Conservation (phyloP, 2,329 filamentous ascomycete genomes). For the Cytospora schulzeri region DNA sequence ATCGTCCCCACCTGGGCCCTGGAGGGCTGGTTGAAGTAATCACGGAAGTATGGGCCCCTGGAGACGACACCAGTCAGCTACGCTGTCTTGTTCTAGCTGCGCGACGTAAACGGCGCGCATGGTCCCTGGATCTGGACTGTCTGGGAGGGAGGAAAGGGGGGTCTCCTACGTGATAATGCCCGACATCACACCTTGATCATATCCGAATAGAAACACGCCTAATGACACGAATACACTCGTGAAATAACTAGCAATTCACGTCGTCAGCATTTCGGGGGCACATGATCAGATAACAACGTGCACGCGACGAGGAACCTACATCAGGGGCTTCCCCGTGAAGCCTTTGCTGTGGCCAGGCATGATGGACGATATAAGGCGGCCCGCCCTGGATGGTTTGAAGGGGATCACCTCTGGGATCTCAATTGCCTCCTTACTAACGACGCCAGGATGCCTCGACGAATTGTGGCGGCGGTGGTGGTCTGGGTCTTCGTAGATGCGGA, state of each 20-base stretch:
- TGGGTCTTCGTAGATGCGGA: conserved; percentile 60
- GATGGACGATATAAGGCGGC: conserved; percentile 75
- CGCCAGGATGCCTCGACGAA: conserved; percentile 43
- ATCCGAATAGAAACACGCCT: conserved; percentile 86
- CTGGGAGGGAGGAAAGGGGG: conserved; percentile 2
- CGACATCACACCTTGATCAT: conserved; percentile 90
- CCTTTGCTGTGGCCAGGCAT: conserved; percentile 86
- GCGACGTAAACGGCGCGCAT: neutral
- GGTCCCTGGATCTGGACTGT: neutral
- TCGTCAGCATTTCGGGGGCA: conserved; percentile 9
- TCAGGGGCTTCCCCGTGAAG: conserved; percentile 90
- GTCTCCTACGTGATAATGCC: conserved; percentile 63
- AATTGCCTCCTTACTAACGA: conserved; percentile 75
- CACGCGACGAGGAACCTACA: conserved; percentile 58
- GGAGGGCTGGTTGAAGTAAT: conserved; percentile 89
- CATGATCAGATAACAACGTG: conserved; percentile 5
- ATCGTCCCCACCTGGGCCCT: conserved; percentile 90
- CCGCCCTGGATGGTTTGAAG: conserved; percentile 63
- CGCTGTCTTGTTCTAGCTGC: conserved; percentile 32
- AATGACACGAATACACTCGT: conserved; percentile 89
- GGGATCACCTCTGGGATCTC: conserved; percentile 71
- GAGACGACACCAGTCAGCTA: conserved; percentile 9
- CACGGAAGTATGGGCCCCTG: conserved; percentile 83
- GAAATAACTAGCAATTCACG: conserved; percentile 68
- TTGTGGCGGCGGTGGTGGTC: conserved; percentile 27